Base-by-base conservation (phyloP, 2,329 filamentous ascomycete genomes). In the Diaporthe vexans region DNA sequence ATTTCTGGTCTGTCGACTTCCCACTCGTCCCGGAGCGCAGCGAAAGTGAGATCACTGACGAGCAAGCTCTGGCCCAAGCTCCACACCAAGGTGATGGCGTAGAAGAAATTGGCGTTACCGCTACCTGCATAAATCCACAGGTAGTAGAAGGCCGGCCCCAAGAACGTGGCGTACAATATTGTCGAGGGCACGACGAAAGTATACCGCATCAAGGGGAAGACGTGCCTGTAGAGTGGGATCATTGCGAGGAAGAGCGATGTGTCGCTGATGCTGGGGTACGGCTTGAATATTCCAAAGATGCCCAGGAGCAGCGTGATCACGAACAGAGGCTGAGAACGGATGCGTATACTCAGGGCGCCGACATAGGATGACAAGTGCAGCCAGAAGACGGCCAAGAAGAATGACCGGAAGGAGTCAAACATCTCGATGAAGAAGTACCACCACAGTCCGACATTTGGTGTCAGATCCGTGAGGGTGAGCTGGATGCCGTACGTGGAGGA, bases 391-490 rank as follows among this genome's bases (percentile, higher is more conserved):
- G 94, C 97, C 4, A 99, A 90, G 88, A 98, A 99, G 88, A 99
- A 99, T 78, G 94, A 93, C 52, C 97, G 91, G 88, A 99, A 99
- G 0, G 95, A 96, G 84, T 99, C 97, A 82, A 99, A 99, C 92
- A 99, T 99, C 82, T 99, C 96, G 78, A 97, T 97, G 82, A 99
- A 98, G 85, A 99, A 99, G 84, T 99, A 99, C 97, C 97, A 99
- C 97, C 97, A 99, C 1, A 99, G 88, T 1, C 97, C 97, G 40
- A 97, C 94, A 78, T 98, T 99, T 17, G 97, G 97, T 0, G 96
- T 97, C 54, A 99, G 88, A 81, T 99, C 97, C 11, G 95, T 94
- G 3, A 99, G 90, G 0, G 97, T 91, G 51, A 99, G 89, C 79
- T 98, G 95, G 61, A 97, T 94, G 78, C 96, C 95, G 83, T 99